A percentile compares a stretch with the other conserved stretches of the same genome.
Conservation (phyloP, 306 rosid genomes). For the Cicer judaicum region DNA sequence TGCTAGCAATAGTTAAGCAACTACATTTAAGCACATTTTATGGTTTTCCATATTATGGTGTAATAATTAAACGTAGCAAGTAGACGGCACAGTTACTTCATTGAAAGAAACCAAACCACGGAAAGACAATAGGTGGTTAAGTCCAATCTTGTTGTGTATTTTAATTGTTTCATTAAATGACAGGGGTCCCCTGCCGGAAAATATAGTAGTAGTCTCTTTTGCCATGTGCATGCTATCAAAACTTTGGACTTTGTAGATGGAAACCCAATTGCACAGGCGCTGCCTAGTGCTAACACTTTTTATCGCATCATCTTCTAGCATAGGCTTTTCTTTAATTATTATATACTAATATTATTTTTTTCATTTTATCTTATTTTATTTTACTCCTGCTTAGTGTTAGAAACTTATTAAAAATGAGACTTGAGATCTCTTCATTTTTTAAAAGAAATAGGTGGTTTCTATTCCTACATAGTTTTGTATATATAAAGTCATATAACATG, state of each 20-base stretch:
- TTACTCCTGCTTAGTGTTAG: no score
- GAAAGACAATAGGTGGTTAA: neutral
- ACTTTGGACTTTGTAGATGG: neutral
- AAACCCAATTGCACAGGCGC: neutral
- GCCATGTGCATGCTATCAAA: neutral
- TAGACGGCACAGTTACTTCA: neutral
- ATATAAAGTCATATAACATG: no score
- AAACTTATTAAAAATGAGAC: no score
- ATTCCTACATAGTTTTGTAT: no score
- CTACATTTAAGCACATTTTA: neutral
- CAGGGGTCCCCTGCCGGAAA: neutral
- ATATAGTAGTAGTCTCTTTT: neutral
- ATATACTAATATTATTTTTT: no score
- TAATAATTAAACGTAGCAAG: neutral
- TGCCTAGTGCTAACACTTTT: no score
- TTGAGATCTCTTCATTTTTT: no score
- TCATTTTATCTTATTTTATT: no score
- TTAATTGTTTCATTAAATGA: slow-evolving; percentile 1
- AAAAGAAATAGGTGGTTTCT: no score
- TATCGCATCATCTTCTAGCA: no score
- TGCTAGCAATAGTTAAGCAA: neutral
- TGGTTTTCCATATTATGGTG: neutral
- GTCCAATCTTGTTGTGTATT: neutral
- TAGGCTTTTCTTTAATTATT: no score
- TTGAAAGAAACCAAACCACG: neutral